Evolutionary conservation across 1,284 basidiomycete species (phyloP).

Genomic region (Xanthoconium separans): DNA sequence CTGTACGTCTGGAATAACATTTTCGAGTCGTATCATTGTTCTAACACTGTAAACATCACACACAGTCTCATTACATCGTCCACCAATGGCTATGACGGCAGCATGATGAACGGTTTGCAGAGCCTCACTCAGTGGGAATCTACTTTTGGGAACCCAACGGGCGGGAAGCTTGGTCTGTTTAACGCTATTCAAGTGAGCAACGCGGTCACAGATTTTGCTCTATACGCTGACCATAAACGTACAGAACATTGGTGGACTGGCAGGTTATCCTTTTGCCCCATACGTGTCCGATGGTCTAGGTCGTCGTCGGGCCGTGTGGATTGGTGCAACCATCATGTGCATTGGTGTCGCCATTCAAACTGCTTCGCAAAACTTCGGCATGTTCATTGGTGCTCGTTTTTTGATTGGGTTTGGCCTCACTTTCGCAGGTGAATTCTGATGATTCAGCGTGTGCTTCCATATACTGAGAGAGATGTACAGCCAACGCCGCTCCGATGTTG

Average conservation of each 20-base stretch:
- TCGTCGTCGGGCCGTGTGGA: slow-evolving; percentile 59
- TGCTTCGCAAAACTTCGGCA: slow-evolving; percentile 67
- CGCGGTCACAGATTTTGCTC: slow-evolving; percentile 11
- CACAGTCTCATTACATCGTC: slow-evolving; percentile 70
- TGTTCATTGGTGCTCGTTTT: slow-evolving; percentile 82
- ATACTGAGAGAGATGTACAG: slow-evolving; percentile 25
- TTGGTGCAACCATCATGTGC: slow-evolving; percentile 65
- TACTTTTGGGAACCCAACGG: slow-evolving; percentile 56
- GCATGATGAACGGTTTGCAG: slow-evolving; percentile 78
- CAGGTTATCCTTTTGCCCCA: slow-evolving; percentile 67
- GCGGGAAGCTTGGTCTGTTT: slow-evolving; percentile 63
- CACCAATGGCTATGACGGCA: slow-evolving; percentile 77
- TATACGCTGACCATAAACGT: neutral
- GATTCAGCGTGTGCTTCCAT: neutral
- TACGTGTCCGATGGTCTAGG: slow-evolving; percentile 70
- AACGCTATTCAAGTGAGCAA: slow-evolving; percentile 71
- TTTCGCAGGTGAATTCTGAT: slow-evolving; percentile 50
- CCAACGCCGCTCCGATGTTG: slow-evolving; percentile 71
- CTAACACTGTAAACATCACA: neutral
- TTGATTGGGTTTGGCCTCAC: slow-evolving; percentile 79
- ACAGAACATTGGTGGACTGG: slow-evolving; percentile 66
- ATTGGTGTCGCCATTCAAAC: slow-evolving; percentile 68
- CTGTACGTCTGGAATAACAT: slow-evolving; percentile 41
- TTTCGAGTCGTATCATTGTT: neutral
- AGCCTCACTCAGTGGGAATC: slow-evolving; percentile 58